These are phyloP conservation scores for Monotropa hypopitys DNA, from an alignment of 179 eudicot species.

Conservation along the genomic window DNA sequence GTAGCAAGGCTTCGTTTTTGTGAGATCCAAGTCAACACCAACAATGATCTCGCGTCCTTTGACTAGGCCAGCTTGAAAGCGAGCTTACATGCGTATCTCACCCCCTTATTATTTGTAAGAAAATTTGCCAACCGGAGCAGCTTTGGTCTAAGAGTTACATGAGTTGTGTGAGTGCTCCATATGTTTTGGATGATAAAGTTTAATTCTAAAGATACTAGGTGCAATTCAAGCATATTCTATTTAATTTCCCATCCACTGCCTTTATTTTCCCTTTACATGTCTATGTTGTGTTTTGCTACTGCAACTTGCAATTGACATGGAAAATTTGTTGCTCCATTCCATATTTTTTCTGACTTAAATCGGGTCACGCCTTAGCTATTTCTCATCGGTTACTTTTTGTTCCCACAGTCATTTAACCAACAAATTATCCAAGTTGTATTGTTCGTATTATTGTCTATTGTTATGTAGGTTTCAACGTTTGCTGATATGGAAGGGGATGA, in stretches of 20 bases:
- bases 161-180: not conserved
- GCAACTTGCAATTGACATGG: not conserved
- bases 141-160: not conserved
- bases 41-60: too few species aligned
- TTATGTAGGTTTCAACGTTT: constrained; percentile 73
- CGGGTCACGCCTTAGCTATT: not conserved
- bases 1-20: too few species aligned
- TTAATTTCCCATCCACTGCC: not conserved
- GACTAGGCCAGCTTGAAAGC: not conserved
- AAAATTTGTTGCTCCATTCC: not conserved
- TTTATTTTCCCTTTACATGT: not conserved
- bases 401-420: not conserved
- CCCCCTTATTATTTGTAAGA: not conserved
- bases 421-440: not conserved
- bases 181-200: not conserved
- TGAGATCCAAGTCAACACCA: too few species aligned
- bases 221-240: not conserved
- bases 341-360: not conserved
- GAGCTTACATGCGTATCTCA: not conserved
- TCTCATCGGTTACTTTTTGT: not conserved
- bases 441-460: not conserved
- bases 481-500: constrained; percentile 99
- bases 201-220: not conserved
- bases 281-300: not conserved
- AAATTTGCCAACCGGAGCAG: not conserved